These are phyloP conservation scores for Fagopyrum homotropicum DNA, from an alignment of 148 eudicot species.

Conservation along the genomic window DNA sequence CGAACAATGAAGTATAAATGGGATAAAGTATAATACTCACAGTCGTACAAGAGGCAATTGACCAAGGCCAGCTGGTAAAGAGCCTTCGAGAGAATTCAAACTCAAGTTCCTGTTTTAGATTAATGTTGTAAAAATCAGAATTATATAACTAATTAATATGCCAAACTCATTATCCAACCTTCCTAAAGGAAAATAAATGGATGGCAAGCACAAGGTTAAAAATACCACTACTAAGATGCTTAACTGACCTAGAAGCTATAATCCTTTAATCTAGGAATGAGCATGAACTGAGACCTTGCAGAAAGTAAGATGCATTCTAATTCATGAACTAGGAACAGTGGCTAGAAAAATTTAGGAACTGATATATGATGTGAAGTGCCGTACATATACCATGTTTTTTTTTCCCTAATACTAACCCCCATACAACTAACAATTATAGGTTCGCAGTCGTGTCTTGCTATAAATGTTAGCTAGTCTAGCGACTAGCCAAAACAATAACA, in stretches of 20 bases:
- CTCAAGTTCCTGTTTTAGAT: conserved; percentile 66
- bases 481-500: background rate
- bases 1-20: background rate
- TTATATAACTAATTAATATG: background rate
- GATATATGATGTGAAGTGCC: background rate
- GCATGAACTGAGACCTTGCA: background rate
- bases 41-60: conserved; percentile 70
- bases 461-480: background rate
- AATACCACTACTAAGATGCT: background rate
- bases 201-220: background rate
- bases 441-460: background rate
- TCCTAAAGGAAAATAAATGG: background rate
- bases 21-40: conserved; percentile 35
- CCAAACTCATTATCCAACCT: background rate
- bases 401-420: background rate
- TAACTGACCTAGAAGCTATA: background rate
- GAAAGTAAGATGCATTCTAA: background rate
- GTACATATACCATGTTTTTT: background rate
- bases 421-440: background rate
- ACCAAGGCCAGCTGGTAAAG: conserved; percentile 74
- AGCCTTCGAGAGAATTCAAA: conserved; percentile 69
- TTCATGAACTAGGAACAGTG: background rate
- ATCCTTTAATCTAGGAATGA: background rate
- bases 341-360: background rate
- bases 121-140: background rate